These are phyloP conservation scores for Nannochloris sp. DNA, from an alignment of 139 green algal species.

Conservation along the genomic window DNA sequence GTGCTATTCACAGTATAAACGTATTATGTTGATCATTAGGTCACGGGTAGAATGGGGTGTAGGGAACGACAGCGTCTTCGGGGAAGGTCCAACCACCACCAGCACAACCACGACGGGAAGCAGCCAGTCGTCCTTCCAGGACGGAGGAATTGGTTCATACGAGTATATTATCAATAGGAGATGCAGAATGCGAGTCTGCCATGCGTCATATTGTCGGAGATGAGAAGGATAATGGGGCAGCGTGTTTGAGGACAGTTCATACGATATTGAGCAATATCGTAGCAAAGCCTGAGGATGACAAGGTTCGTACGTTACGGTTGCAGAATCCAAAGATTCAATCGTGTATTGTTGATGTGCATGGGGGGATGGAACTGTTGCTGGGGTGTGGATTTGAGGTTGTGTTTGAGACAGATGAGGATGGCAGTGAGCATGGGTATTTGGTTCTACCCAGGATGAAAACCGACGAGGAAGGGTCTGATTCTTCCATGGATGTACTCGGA, in stretches of 20 bases:
- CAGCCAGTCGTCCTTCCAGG: too few relatives aligned
- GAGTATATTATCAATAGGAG: too few relatives aligned
- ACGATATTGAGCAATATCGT: slow-evolving; percentile 18
- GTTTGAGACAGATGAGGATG: slow-evolving; percentile 39
- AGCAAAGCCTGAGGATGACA: slow-evolving; percentile 9
- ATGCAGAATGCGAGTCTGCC: too few relatives aligned
- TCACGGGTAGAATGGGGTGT: too few relatives aligned
- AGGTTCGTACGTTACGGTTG: slow-evolving; percentile 23
- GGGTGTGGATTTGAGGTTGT: slow-evolving; percentile 38
- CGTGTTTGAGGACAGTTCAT: slow-evolving; percentile 5
- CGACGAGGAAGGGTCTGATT: too few relatives aligned
- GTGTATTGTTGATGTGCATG: slow-evolving; percentile 27
- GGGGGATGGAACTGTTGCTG: slow-evolving; percentile 34
- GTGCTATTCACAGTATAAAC: too few relatives aligned
- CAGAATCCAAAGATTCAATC: slow-evolving; percentile 35
- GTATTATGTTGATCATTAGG: too few relatives aligned
- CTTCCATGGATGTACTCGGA: not conserved
- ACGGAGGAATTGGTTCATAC: too few relatives aligned
- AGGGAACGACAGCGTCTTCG: too few relatives aligned
- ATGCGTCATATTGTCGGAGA: too few relatives aligned
- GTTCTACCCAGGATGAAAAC: slow-evolving; percentile 28
- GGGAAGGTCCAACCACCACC: too few relatives aligned
- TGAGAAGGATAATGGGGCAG: not conserved
- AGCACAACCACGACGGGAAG: too few relatives aligned
- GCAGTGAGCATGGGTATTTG: slow-evolving; percentile 41